Evolutionary conservation across 1,284 basidiomycete species (phyloP).

Genomic region (Rhodotorula sp.): DNA sequence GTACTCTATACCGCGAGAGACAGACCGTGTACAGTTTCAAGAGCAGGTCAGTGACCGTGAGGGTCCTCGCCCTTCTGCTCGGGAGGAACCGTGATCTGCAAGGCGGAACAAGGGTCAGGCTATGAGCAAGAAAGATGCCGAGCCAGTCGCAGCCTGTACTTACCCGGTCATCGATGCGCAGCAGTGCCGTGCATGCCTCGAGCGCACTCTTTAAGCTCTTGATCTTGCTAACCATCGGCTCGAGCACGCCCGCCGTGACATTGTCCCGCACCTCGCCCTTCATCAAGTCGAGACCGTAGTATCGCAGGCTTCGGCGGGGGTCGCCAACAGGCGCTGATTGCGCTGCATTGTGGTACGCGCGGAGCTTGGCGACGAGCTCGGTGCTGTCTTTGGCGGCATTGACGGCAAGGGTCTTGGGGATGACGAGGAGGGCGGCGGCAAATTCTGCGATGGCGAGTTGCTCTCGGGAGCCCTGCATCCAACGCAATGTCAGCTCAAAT

Average conservation of each 20-base stretch:
- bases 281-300: constrained; percentile 92
- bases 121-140: neutral
- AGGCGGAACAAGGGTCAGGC: neutral
- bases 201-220: constrained; percentile 94
- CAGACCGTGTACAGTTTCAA: too few relatives aligned
- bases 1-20: too few relatives aligned
- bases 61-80: constrained; percentile 36
- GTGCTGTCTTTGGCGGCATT: constrained; percentile 99
- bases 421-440: constrained; percentile 85
- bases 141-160: neutral
- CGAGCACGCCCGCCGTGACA: constrained; percentile 85
- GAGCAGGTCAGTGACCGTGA: constrained; percentile 31
- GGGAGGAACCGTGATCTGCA: constrained; percentile 39
- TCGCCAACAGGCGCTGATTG: constrained; percentile 81
- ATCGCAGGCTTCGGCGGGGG: constrained; percentile 90
- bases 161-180: constrained; percentile 76
- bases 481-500: neutral
- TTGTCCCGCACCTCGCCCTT: constrained; percentile 96
- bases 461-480: constrained; percentile 82
- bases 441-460: constrained; percentile 99
- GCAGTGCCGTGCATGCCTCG: constrained; percentile 90
- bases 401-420: constrained; percentile 94
- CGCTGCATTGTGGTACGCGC: constrained; percentile 95
- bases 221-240: constrained; percentile 94
- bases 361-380: constrained; percentile 92